Base-by-base conservation (phyloP, 2,329 filamentous ascomycete genomes). In the Rutstroemia sp. region DNA sequence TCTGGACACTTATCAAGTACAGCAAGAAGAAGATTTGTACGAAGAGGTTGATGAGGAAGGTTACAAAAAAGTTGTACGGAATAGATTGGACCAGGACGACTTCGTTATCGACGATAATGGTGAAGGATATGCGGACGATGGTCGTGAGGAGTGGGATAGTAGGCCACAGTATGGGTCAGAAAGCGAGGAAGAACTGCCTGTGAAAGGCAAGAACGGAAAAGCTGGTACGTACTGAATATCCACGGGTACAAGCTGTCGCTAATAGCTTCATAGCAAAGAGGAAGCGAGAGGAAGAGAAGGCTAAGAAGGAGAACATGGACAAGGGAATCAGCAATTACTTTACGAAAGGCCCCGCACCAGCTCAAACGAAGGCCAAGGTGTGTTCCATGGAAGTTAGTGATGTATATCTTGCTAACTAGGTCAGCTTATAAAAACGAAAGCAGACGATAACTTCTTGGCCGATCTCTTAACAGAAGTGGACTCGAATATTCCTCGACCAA, bases 101-200 rank as follows among this genome's bases (percentile, higher is more conserved):
- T 99, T 99, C 68, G 92, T 99, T 52, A 92, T 99, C 58, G 94
- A 97, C 75, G 94, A 99, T 75, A 95, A 96, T 75, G 92, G 92
- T 68, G 90, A 92, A 70, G 92, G 94, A 39, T 99, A 99, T 68
- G 92, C 90, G 63, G 92, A 97, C 70, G 94, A 97, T 69, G 94
- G 94, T 59, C 86, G 94, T 55, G 92, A 96, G 73, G 94, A 97
- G 66, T 92, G 92, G 92, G 79, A 86, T 62, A 76, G 78, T 30
- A 78, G 78, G 58, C 75, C 82, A 69, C 77, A 80, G 61, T 82
- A 87, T 70, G 80, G 86, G 60, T 88, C 85, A 38, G 90, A 94
- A 59, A 92, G 84, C 60, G 89, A 95, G 44, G 86, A 86, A 38
- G 82, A 89, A 38, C 69, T 70, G 61, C 69, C 72, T 4, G 64